Evolutionary conservation across 345 rosid species (phyloP).

Genomic region (Salix viminalis): DNA sequence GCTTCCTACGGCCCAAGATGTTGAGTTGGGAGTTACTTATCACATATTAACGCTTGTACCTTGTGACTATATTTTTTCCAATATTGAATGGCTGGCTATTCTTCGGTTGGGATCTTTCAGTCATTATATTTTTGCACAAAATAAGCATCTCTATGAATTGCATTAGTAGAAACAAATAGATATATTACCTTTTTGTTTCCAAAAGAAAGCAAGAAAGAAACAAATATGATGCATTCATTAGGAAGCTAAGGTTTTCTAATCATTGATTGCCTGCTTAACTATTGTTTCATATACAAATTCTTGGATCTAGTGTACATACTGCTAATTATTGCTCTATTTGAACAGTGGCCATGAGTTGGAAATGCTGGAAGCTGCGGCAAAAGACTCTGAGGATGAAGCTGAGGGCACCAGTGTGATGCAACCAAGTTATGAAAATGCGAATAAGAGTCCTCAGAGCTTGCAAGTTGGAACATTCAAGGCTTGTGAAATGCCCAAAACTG

Average conservation of each 20-base stretch:
- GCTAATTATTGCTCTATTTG: neutral
- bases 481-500: constrained; percentile 26
- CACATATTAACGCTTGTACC: neutral
- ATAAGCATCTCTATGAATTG: neutral
- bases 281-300: neutral
- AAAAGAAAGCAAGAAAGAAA: too few relatives aligned
- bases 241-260: neutral
- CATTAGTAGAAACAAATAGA: neutral
- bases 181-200: neutral
- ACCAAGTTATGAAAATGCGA: constrained; percentile 16
- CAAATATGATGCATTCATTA: too few relatives aligned
- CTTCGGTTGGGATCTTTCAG: neutral
- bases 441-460: constrained; percentile 45
- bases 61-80: neutral
- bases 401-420: constrained; percentile 38
- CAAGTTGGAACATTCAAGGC: constrained; percentile 31
- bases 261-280: neutral
- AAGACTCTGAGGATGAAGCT: constrained; percentile 84
- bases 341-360: constrained; percentile 69
- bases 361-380: constrained; percentile 79
- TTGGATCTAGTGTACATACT: neutral
- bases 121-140: neutral
- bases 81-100: neutral
- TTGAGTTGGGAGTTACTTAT: neutral
- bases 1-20: neutral